Conservation (phyloP, 768 basidiomycete genomes). For the Cyclocybe cylindracea region DNA sequence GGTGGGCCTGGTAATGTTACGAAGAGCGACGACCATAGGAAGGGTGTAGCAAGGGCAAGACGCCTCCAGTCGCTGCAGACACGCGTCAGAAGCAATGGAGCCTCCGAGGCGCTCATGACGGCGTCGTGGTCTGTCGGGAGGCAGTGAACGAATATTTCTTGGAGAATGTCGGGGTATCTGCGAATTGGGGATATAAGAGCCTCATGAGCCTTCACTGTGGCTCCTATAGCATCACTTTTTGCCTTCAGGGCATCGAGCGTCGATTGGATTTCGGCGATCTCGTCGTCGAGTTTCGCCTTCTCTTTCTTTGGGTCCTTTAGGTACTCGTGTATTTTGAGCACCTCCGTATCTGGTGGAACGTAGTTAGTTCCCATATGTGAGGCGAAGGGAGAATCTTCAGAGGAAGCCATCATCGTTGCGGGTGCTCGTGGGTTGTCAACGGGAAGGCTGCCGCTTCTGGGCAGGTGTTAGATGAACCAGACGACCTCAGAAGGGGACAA, state of each 20-base stretch:
- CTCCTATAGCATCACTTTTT: no score
- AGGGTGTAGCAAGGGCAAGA: background rate
- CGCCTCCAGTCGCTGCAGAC: slow-evolving; percentile 4
- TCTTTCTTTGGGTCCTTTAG: background rate
- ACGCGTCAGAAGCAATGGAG: slow-evolving; percentile 4
- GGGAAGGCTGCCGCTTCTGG: no score
- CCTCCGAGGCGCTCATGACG: slow-evolving; percentile 1
- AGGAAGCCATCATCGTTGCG: no score
- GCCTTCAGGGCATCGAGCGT: no score
- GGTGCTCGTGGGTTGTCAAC: no score
- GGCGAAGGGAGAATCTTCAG: background rate
- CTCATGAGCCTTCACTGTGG: background rate
- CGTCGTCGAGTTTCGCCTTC: background rate
- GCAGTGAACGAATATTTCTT: slow-evolving; percentile 8
- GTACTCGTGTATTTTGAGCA: background rate
- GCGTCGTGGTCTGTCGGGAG: slow-evolving; percentile 2
- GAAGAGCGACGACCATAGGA: slow-evolving; percentile 1
- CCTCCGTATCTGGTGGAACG: slow-evolving; percentile 2
- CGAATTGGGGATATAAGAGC: slow-evolving; percentile 7
- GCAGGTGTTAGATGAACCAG: no score
- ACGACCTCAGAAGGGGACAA: no score
- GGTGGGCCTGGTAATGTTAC: no score
- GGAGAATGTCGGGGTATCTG: slow-evolving; percentile 5
- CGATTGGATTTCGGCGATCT: background rate
- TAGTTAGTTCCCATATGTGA: slow-evolving; percentile 7